These are phyloP conservation scores for Phytophthora citricola DNA, from an alignment of 352 stramenopile species.

Conservation along the genomic window DNA sequence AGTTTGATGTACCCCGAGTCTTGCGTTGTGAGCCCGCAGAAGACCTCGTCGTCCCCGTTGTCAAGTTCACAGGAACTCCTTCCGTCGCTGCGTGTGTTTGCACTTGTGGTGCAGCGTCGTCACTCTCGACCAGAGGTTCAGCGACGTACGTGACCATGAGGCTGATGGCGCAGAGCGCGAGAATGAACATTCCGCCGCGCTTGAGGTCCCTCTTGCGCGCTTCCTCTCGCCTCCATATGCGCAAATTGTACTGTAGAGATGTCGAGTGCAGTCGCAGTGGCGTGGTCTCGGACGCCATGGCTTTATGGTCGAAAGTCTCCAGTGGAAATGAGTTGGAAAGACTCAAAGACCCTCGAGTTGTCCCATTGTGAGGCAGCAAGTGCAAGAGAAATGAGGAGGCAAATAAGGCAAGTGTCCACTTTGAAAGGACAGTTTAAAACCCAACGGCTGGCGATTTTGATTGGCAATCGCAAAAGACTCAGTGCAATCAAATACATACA, in stretches of 20 bases:
- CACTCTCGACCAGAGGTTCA: conserved; percentile 23
- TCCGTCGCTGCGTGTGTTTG: conserved; percentile 32
- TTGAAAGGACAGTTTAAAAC: conserved; percentile 14
- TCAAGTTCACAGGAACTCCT: conserved; percentile 17
- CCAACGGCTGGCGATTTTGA: conserved; percentile 21
- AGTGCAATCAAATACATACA: conserved; percentile 15
- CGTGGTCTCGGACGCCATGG: conserved; percentile 35
- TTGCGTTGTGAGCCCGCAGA: conserved; percentile 53
- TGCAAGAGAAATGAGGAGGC: conserved; percentile 18
- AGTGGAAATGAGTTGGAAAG: conserved; percentile 23
- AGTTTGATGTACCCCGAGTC: conserved; percentile 69
- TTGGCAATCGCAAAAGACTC: conserved; percentile 28
- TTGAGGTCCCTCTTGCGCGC: conserved; percentile 29
- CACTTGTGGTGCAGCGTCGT: conserved; percentile 13
- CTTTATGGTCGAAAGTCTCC: neutral
- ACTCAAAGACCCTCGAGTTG: conserved; percentile 16
- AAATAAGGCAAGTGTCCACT: conserved; percentile 13
- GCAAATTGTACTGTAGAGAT: conserved; percentile 39
- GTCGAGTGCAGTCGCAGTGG: conserved; percentile 27
- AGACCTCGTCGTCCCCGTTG: conserved; percentile 31
- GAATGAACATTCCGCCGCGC: conserved; percentile 33
- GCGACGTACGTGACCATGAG: conserved; percentile 28
- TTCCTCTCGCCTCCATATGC: conserved; percentile 36
- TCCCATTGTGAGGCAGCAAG: conserved; percentile 25
- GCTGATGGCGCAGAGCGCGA: conserved; percentile 27